Conservation (phyloP, 306 rosid genomes). For the Castanopsis chinensis region DNA sequence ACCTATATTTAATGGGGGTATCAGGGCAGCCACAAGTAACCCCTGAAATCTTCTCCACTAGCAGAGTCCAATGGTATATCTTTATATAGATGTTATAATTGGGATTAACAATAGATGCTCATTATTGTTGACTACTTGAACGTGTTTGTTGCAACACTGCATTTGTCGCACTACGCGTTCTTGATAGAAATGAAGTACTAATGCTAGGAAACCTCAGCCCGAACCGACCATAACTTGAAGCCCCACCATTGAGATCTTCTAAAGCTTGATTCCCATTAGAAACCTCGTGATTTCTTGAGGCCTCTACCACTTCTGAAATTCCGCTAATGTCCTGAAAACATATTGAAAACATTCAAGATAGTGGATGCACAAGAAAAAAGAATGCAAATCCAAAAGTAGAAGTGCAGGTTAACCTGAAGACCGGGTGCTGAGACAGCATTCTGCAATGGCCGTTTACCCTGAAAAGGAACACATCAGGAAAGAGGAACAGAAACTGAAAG, state of each 20-base stretch:
- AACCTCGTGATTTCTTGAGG: slow-evolving; percentile 7
- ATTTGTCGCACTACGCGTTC: slow-evolving; percentile 76
- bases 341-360: neutral
- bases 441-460: slow-evolving; percentile 18
- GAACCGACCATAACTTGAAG: slow-evolving; percentile 54
- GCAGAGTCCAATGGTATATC: slow-evolving; percentile 19
- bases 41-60: slow-evolving; percentile 10
- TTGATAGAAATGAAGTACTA: slow-evolving; percentile 41
- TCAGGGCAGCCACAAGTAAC: slow-evolving; percentile 9
- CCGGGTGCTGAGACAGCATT: slow-evolving; percentile 14
- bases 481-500: neutral
- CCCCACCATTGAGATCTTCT: slow-evolving; percentile 31
- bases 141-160: slow-evolving; percentile 57
- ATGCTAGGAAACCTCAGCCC: slow-evolving; percentile 45
- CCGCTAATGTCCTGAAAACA: slow-evolving; percentile 44
- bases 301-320: slow-evolving; percentile 34
- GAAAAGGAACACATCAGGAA: neutral
- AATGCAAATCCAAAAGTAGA: neutral
- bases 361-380: neutral
- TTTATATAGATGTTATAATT: slow-evolving; percentile 1
- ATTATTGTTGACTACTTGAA: slow-evolving; percentile 25
- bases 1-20: slow-evolving; percentile 21
- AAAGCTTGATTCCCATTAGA: slow-evolving; percentile 16
- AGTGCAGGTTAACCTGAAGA: slow-evolving; percentile 5
- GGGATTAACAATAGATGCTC: slow-evolving; percentile 17